Evolutionary conservation across 2,329 filamentous ascomycete genomes (phyloP).

Genomic region (Botryotinia narcissicola): DNA sequence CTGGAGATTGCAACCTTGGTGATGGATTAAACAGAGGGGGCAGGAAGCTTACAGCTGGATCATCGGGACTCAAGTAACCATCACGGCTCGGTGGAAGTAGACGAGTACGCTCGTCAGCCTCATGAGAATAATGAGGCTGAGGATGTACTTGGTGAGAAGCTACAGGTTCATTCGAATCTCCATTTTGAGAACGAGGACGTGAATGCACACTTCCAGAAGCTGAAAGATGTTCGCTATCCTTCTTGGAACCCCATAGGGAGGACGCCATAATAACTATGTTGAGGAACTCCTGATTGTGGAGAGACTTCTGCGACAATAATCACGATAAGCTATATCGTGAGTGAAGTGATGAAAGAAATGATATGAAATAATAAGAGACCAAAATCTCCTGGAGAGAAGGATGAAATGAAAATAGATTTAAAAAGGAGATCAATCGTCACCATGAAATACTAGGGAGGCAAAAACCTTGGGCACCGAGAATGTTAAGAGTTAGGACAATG

Average conservation of each 20-base stretch:
- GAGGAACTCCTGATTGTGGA: conserved; percentile 1
- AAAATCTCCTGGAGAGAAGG: not conserved
- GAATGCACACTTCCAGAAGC: conserved; percentile 8
- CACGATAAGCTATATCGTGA: not conserved
- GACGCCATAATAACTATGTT: conserved; percentile 45
- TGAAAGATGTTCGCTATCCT: conserved; percentile 42
- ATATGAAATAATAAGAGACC: not conserved
- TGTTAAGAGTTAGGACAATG: not conserved
- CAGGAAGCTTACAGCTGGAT: conserved; percentile 64
- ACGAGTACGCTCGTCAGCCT: conserved; percentile 57
- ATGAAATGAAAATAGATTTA: not conserved
- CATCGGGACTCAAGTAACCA: conserved; percentile 70
- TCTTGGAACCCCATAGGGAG: conserved; percentile 54
- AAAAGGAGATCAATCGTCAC: conserved; percentile 6
- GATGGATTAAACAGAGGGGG: not conserved
- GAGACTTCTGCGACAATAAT: conserved; percentile 1
- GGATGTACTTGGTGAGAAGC: not conserved
- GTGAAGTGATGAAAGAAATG: not conserved
- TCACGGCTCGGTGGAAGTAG: conserved; percentile 35
- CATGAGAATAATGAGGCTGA: conserved; percentile 38
- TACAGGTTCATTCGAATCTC: conserved; percentile 29
- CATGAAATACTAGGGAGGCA: not conserved
- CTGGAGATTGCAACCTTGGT: not conserved
- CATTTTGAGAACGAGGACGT: conserved; percentile 22
- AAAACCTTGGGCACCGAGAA: not conserved